Base-by-base conservation (phyloP, 1,139 yeast species). In the Geotrichum bryndzae region DNA sequence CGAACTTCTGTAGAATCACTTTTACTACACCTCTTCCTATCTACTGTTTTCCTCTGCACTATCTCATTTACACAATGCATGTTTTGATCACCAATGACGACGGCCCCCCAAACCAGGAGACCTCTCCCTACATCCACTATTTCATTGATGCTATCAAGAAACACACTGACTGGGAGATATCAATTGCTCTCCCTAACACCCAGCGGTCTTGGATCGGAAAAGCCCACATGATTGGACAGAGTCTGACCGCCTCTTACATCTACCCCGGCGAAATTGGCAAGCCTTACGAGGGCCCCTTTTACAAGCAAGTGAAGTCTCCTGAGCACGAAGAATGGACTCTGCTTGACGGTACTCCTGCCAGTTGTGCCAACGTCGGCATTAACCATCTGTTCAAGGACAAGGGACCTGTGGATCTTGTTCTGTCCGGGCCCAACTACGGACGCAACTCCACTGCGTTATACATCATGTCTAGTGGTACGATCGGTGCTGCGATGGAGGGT, bases 401-500 rank as follows among this genome's bases (percentile, higher is more conserved):
- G 65, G 80, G 80, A 13, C 87, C 88, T 0, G 83, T 90, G 29
- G 98, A 94, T 75, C 77, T 94, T 66, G 97, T 94, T 3, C 74
- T 94, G 23, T 88, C 96, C 61, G 99, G 99, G 0, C 99, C 99
- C 8, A 94, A 94, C 73, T 94, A 88, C 68, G 99, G 99, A 33
- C 84, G 96, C 71, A 94, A 94, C 74, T 86, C 97, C 1, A 84
- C 94, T 50, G 90, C 95, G n/a, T 82, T 94, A 55, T 94, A 91
- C 73, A 88, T 91, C 62, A 82, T 94, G 70, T 85, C 97, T 11
- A 87, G 95, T 68, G 99, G 99, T n/a, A 94, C 99, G 0, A 88
- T 94, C 33, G 99, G 99, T 31, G 98, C 97, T 0, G 96, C 97
- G 0, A 84, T 92, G 91, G 99, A 94, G 75, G 96, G 94, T 0